These are phyloP conservation scores for Cercospora zeae-maydis DNA, from an alignment of 2,329 filamentous ascomycete species.

Conservation along the genomic window DNA sequence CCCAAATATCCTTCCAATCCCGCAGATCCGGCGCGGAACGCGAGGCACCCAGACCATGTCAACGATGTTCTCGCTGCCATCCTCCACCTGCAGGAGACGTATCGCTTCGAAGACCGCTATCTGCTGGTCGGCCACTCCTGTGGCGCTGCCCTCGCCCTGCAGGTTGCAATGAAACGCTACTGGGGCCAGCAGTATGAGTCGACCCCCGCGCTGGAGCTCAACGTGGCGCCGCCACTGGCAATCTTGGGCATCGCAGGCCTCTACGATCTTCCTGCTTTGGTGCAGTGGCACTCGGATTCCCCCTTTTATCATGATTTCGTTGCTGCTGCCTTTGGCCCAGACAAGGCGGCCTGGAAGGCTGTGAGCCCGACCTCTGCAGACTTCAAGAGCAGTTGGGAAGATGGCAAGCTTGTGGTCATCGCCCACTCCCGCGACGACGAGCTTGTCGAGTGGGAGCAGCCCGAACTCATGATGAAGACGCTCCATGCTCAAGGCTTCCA, in stretches of 20 bases:
- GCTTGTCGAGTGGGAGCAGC: conserved; percentile 55
- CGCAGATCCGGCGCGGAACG: conserved; percentile 47
- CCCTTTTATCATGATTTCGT: conserved; percentile 59
- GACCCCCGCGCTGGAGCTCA: conserved; percentile 26
- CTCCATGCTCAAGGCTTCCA: conserved; percentile 46
- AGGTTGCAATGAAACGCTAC: conserved; percentile 52
- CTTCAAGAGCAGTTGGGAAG: conserved; percentile 44
- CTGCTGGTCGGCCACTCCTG: conserved; percentile 61
- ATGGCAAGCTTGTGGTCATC: conserved; percentile 42
- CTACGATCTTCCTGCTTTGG: conserved; percentile 59
- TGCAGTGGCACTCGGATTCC: conserved; percentile 41
- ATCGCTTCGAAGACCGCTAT: conserved; percentile 47
- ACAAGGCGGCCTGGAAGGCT: conserved; percentile 49
- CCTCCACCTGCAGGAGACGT: conserved; percentile 47
- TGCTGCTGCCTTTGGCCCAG: conserved; percentile 57
- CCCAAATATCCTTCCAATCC: conserved; percentile 46
- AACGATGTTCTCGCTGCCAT: conserved; percentile 55
- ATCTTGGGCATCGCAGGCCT: conserved; percentile 64
- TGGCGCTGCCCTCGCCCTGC: conserved; percentile 61
- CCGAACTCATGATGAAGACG: conserved; percentile 53
- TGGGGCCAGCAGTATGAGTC: conserved; percentile 33
- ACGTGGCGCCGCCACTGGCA: conserved; percentile 44
- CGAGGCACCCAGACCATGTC: conserved; percentile 59
- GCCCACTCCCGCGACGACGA: conserved; percentile 49
- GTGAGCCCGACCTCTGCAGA: conserved; percentile 53